Evolutionary conservation across 345 rosid genomes (phyloP), one percentile per base, ranked within the genome.

Genomic region (Noccaea caerulescens): DNA sequence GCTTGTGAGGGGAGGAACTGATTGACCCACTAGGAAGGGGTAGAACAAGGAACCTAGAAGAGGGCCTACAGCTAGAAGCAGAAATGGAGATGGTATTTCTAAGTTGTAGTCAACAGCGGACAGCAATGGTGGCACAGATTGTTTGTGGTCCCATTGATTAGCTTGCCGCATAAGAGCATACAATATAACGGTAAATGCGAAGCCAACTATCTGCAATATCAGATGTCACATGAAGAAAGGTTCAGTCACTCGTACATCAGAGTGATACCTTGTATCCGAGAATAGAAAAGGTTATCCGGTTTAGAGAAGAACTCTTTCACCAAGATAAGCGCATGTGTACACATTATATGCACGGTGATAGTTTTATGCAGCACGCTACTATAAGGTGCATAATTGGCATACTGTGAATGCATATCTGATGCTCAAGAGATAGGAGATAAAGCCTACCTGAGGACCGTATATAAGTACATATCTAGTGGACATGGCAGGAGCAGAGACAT

Each of bases 131-230:
- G 99, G 95, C 72, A 89, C 78, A 12, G 89, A 87, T 77, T 80
- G 71, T 76, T 80, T 80, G 61, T 75, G 76, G 79, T 88, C 88
- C 93, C 91, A 84, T 36, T 86, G 85, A 80, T 71, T 79, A 58
- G 87, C 88, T 85, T 94, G 99, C 51, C 81, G 84, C 97, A 89
- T 94, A 68, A 91, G 81, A 70, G 91, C 87, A 42, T 83, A 94
- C 72, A 91, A 81, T 76, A 88, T 54, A 71, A 87, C 95, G 80
- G 95, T 87, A 88, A 38, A 34, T 34, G 71, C 39, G 60, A 76
- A 55, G 75, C 79, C 75, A 54, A 76, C 75, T 69, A 76, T 69
- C 79, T 76, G 79, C 79, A 76, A 49, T 50, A 69, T 63, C 34
- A 56, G 61, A 69, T 18, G 8, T 2, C 34, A 76, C 9, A 8